These are phyloP conservation scores for Fraxinus xanthoxyloides DNA, from an alignment of 305 asterid genomes.

Conservation along the genomic window DNA sequence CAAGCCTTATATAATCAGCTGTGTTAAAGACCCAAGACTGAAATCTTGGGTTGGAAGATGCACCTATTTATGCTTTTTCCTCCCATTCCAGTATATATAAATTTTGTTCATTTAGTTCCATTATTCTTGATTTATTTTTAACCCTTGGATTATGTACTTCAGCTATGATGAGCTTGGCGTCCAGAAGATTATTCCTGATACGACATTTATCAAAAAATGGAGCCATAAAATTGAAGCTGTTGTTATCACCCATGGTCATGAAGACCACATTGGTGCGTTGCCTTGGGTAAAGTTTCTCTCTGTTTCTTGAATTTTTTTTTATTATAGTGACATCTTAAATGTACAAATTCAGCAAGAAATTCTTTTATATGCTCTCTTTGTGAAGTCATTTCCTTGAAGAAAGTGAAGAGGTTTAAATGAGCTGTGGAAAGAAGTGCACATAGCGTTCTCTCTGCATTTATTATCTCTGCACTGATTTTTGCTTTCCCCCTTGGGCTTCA, in stretches of 20 bases:
- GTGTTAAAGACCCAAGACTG: neutral
- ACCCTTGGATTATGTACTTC: slow-evolving; percentile 25
- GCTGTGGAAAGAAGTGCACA: slow-evolving; percentile 1
- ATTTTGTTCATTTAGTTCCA: neutral
- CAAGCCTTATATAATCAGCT: neutral
- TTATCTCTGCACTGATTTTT: too few relatives aligned
- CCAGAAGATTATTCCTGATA: slow-evolving; percentile 97
- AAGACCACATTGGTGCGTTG: slow-evolving; percentile 99
- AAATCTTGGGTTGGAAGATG: slow-evolving; percentile 5
- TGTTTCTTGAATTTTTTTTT: slow-evolving; percentile 26
- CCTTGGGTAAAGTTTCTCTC: slow-evolving; percentile 96
- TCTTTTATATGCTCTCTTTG: neutral
- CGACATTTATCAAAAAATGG: slow-evolving; percentile 90
- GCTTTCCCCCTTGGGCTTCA: neutral
- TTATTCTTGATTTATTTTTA: neutral
- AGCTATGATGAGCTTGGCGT: slow-evolving; percentile 92
- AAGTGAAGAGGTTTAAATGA: slow-evolving; percentile 3
- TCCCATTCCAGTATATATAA: neutral
- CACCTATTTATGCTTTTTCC: neutral
- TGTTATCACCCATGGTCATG: slow-evolving; percentile 96
- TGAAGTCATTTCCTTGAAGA: neutral
- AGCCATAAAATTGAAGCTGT: slow-evolving; percentile 99
- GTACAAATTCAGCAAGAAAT: slow-evolving; percentile 1
- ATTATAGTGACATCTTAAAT: neutral
- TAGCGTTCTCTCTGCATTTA: neutral